Evolutionary conservation across 768 basidiomycete genomes (phyloP), one percentile per base, ranked within the genome.

Genomic region (Boletus tomentosulus): DNA sequence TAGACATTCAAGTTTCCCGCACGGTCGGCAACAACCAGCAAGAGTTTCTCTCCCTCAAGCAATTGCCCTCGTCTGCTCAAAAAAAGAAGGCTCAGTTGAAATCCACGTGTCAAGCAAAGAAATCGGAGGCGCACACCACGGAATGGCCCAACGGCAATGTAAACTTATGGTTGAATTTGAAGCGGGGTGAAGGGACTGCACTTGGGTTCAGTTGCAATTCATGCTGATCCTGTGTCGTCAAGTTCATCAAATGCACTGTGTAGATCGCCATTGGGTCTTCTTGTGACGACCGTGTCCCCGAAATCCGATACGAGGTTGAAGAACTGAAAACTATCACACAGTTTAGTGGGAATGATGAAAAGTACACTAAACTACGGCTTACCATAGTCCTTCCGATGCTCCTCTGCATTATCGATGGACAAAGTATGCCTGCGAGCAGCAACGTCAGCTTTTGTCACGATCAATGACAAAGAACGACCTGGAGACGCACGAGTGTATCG

Each of bases 1-100:
- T 69, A 81, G 3, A 83, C 62, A 22, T 51, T 59, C 15, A 79
- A 34, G 31, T 70, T 63, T 8, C 71, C 73, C 1, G 44, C 24
- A 6, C 61, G 54, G 58, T 77, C 73, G 8, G 73, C 66, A 6
- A 76, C 53, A 1, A 82, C 65, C 4, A 82, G 59, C 10, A 83
- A 62, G 3, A 78, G 66, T 35, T 62, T 74, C n/a, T 71, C 69
- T 16, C 68, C 64, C 15, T 69, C 68, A 19, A 81, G 68, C 1
- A 81, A 35, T 49, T 81, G 79, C 0, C 63, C 61, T n/a, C 69
- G 66, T 35, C 75, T 76, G 27, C 2, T 47, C 44, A 3, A n/a
- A 46, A 10, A 1, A 16, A 37, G 7, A 6, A 7, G 12, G 9
- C 9, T 55, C 22, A 43, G 25, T 7, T 42, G 15, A 5, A n/a